Conservation (phyloP, 139 green algal species). For the Pycnococcus provasolii region DNA sequence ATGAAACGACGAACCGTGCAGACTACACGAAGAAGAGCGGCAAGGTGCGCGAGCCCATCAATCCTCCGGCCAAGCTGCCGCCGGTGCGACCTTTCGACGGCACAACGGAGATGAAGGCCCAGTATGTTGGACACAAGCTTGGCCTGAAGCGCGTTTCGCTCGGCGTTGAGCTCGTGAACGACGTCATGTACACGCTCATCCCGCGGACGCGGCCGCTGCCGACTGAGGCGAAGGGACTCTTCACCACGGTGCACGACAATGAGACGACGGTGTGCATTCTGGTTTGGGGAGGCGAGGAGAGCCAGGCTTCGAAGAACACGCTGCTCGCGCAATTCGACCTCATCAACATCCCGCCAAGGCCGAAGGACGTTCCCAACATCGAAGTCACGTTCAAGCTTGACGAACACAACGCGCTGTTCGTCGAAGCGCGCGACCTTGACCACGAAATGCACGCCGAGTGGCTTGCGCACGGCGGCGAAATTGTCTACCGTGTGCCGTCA, state of each 20-base stretch:
- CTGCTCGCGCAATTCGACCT: conserved; percentile 51
- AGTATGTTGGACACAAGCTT: neutral
- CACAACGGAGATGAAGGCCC: too few species aligned
- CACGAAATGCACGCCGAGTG: too few species aligned
- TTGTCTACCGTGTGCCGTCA: too few species aligned
- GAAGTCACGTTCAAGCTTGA: conserved; percentile 37
- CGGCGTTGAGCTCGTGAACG: conserved; percentile 37
- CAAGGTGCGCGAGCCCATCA: too few species aligned
- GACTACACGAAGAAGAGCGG: too few species aligned
- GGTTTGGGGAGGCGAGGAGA: neutral
- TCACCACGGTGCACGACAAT: conserved; percentile 49
- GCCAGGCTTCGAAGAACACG: conserved; percentile 37
- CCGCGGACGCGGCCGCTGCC: conserved; percentile 24
- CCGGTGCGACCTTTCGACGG: too few species aligned
- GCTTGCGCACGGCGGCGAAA: too few species aligned
- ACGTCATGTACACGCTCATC: conserved; percentile 39
- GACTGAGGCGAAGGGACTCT: conserved; percentile 28
- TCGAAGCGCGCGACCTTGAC: conserved; percentile 39
- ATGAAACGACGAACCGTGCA: too few species aligned
- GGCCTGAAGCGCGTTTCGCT: conserved; percentile 25
- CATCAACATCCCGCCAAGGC: conserved; percentile 43
- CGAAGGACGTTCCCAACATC: conserved; percentile 42
- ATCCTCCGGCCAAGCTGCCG: too few species aligned
- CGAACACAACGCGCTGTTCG: conserved; percentile 29
- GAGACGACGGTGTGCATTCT: conserved; percentile 16